Percentiles rank a stretch among this genome's conserved stretches.
Conservation (phyloP, 169 alveolate species). For the Eimeria acervulina region DNA sequence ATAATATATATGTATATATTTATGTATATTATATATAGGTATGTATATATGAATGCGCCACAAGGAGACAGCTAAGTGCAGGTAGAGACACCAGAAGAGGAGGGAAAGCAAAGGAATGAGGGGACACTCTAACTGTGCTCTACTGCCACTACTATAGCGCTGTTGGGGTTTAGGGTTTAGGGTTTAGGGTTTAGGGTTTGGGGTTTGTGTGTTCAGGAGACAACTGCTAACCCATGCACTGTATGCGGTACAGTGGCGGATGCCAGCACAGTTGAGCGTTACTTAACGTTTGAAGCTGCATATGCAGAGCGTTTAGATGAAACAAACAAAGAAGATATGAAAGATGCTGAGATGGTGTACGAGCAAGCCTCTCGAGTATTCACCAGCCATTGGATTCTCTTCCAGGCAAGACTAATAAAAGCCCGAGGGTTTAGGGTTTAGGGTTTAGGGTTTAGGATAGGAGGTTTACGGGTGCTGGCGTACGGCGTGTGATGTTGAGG, state of each 20-base stretch:
- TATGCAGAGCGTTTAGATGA: conserved; percentile 85
- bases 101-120: too few species aligned
- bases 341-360: conserved; percentile 87
- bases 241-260: conserved; percentile 76
- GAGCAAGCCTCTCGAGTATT: conserved; percentile 86
- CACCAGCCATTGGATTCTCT: conserved; percentile 87
- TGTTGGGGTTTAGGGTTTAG: conserved; percentile 16
- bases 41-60: too few species aligned
- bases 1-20: too few species aligned
- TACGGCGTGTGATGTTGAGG: too few species aligned
- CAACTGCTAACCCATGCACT: conserved; percentile 77
- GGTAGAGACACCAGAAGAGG: too few species aligned
- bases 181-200: conserved; percentile 49
- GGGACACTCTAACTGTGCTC: too few species aligned
- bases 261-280: conserved; percentile 14
- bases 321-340: conserved; percentile 84
- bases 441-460: conserved; percentile 18
- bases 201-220: conserved; percentile 12
- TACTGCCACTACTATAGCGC: too few species aligned
- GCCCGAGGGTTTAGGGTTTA: not conserved
- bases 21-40: too few species aligned
- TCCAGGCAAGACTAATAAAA: conserved; percentile 50
- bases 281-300: conserved; percentile 71
- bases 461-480: too few species aligned
- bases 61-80: too few species aligned